phyloP scores from a whole-genome alignment of 2,329 filamentous ascomycete genomes.

The Phaeoacremonium minimum region DNA sequence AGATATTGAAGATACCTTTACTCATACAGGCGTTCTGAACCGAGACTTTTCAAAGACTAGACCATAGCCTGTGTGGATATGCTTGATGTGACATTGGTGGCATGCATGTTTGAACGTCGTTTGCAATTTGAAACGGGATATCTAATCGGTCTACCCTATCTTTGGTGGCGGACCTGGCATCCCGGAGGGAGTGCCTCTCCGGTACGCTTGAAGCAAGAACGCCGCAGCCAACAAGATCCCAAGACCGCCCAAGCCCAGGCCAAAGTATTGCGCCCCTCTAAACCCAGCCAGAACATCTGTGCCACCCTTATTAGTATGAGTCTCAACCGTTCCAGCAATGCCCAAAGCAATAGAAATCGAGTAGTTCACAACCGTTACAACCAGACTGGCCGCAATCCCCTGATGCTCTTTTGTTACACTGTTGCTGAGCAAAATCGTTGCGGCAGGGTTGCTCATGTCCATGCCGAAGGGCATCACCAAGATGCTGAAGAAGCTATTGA shows the following conservation, averaged over 20 bases:
- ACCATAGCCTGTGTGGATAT: no score
- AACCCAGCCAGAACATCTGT: conserved; percentile 26
- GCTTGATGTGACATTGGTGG: no score
- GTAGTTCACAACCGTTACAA: conserved; percentile 66
- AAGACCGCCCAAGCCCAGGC: conserved; percentile 30
- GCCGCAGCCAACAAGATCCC: conserved; percentile 25
- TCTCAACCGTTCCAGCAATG: conserved; percentile 61
- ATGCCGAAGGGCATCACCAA: conserved; percentile 59
- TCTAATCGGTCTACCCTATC: background rate
- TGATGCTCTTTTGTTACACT: conserved; percentile 38
- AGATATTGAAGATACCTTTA: no score
- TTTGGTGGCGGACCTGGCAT: background rate
- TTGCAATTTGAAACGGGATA: no score
- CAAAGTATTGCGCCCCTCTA: conserved; percentile 34
- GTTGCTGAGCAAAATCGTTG: conserved; percentile 56
- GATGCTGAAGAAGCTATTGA: conserved; percentile 53
- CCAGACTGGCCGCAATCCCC: conserved; percentile 45
- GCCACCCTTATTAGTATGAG: conserved; percentile 21
- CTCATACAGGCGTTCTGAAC: no score
- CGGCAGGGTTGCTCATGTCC: conserved; percentile 64
- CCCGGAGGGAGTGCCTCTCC: conserved; percentile 3
- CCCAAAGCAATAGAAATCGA: conserved; percentile 62
- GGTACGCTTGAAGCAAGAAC: conserved; percentile 19
- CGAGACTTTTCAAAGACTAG: no score
- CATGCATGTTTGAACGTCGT: no score